Base-by-base conservation (phyloP, 2,329 filamentous ascomycete genomes). In the Monilinia fructigena region DNA sequence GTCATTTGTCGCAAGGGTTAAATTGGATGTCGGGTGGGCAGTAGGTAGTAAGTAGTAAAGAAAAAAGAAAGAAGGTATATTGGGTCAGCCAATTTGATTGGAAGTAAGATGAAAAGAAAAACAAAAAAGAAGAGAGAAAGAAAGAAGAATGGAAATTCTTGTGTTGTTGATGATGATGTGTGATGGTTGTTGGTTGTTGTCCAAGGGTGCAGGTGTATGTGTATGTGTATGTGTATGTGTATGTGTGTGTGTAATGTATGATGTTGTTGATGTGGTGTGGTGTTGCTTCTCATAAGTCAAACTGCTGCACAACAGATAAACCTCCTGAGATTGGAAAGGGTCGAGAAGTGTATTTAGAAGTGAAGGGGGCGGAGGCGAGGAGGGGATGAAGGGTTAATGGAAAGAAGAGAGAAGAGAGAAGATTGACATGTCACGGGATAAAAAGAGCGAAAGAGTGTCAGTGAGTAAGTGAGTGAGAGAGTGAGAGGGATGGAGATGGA, bases 41-140 rank as follows among this genome's bases (percentile, higher is more conserved):
- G 38, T 3, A 40, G 38, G 38, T 8, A 38, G 38, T 8, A 38
- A 8, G 38, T 11, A 16, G 11, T 16, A 42, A 38, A 38, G 35
- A 48, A 18, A n/a, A 48, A 59, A 16, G 35, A 63, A 55, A 31
- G 48, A 28, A 63, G 48, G 60, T 54, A 23, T 40, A 20, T 55
- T 63, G 60, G 35, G 18, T 48, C 20, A 28, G 56, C 56, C 28
- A 42, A 59, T 35, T 35, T 16, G 5, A 31, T 11, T 23, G 20
- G 5, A 35, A 47, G 35, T 11, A 16, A 59, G 12, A 35, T 59
- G 16, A 35, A 35, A 16, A 18, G 26, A 48, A 12, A 35, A 31
- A 35, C 20, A 47, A 23, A 47, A 47, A 23, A 16, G 31, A 47
- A 45, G n/a, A 58, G 55, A 58, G 23, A 42, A 3, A 52, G 12